phyloP scores from a whole-genome alignment of 352 stramenopile species.

The Globisporangium paddicum region DNA sequence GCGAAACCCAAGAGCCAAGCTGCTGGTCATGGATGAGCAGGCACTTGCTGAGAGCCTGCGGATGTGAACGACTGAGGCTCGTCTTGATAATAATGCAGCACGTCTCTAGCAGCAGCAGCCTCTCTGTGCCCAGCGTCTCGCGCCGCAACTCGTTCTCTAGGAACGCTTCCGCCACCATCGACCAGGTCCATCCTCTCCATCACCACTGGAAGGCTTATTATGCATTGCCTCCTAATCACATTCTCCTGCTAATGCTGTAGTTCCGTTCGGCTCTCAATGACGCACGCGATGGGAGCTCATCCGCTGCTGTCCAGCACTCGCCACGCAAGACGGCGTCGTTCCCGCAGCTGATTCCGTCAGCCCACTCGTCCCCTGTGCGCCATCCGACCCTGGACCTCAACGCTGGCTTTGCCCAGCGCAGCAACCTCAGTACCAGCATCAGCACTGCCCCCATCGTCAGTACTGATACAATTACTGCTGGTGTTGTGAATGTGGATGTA shows the following conservation, averaged over 20 bases:
- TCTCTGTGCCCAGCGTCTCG: slow-evolving; percentile 11
- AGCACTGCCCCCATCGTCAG: too few relatives aligned
- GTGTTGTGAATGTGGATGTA: not conserved
- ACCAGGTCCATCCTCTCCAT: slow-evolving; percentile 18
- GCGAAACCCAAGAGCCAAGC: not conserved
- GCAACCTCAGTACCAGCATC: not conserved
- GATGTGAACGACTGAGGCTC: not conserved
- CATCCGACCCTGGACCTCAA: slow-evolving; percentile 1
- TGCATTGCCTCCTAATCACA: not conserved
- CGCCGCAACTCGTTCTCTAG: slow-evolving; percentile 33
- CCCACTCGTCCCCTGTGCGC: slow-evolving; percentile 7
- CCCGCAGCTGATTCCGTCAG: slow-evolving; percentile 8
- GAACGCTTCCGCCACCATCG: slow-evolving; percentile 20
- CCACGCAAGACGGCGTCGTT: slow-evolving; percentile 28
- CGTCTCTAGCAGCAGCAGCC: slow-evolving; percentile 1
- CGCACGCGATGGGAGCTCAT: not conserved
- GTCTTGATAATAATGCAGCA: not conserved
- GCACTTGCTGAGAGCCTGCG: not conserved
- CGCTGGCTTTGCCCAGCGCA: not conserved
- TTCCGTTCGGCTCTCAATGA: slow-evolving; percentile 16
- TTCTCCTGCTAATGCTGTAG: slow-evolving; percentile 1
- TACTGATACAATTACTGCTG: too few relatives aligned
- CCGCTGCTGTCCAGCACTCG: not conserved
- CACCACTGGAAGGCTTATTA: not conserved
- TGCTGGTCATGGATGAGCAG: not conserved